Base-by-base conservation (phyloP, 345 rosid species). In the Garcia nutans region DNA sequence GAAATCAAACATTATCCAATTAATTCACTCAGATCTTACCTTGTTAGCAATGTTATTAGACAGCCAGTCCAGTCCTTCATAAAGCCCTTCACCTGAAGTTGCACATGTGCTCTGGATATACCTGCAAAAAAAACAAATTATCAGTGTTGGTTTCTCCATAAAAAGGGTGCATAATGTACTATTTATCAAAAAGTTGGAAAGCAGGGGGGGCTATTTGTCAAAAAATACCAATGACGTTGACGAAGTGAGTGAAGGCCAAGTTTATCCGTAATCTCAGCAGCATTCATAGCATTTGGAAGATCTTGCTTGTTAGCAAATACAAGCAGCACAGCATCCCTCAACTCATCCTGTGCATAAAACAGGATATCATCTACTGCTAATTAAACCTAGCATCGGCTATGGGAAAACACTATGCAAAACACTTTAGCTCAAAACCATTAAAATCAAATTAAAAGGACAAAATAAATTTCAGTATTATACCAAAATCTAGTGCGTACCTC, bases 271-370 rank as follows among this genome's bases (percentile, higher is more conserved):
- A 90, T 90, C 84, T 92, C 97, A 67, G 97, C 97, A 15, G 94
- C 97, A 63, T 90, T 88, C 95, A 90, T 92, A 1, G 93, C 97
- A 75, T 92, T 90, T 64, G 97, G 92, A 77, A 90, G 90, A 90
- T 92, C 97, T 82, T 92, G 97, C 77, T 92, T 92, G 86, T 90
- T 90, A 0, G 95, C 93, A 83, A 92, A 92, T 41, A 92, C 97
- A 73, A 92, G 93, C 57, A 92, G 86, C 83, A 92, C 97, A 72
- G 95, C 97, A 84, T 92, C 97, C 87, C 97, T 92, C 88, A 92
- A 80, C 78, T 92, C 97, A 65, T 92, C 97, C 97, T 91, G 37
- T 24, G 42, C 19, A 47, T 31, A 37, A 9, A 26, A 70, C 23
- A 8, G 20, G 0, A 65, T 22, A 59, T 26, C 23, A 24, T 55